phyloP scores from a whole-genome alignment of 129 eudicot species.

The Flaveria linearis region DNA sequence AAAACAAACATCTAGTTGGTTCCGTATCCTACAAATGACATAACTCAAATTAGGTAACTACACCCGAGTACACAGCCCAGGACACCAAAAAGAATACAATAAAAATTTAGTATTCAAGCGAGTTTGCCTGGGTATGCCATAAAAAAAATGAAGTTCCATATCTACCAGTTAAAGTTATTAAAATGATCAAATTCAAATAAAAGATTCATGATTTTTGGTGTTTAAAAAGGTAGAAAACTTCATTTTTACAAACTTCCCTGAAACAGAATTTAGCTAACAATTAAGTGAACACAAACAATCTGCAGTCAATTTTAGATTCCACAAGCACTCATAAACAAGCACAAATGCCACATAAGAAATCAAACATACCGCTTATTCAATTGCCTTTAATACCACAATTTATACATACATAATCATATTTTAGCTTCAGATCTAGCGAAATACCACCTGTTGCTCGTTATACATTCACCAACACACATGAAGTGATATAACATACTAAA shows the following conservation, averaged over 20 bases:
- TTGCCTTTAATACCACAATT: slow-evolving; percentile 5
- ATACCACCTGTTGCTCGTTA: neutral
- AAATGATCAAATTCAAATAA: neutral
- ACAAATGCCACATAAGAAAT: neutral
- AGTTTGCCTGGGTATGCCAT: neutral
- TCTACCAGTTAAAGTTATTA: neutral
- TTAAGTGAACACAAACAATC: slow-evolving; percentile 4
- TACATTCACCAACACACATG: slow-evolving; percentile 13
- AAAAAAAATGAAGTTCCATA: neutral
- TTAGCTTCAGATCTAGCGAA: slow-evolving; percentile 26
- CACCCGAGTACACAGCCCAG: too few relatives aligned
- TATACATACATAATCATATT: neutral
- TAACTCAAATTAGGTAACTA: too few relatives aligned
- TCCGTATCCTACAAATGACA: neutral
- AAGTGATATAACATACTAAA: neutral
- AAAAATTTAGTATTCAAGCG: neutral
- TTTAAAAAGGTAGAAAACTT: neutral
- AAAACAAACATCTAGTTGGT: neutral
- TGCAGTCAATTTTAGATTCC: slow-evolving; percentile 5
- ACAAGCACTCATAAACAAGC: slow-evolving; percentile 1
- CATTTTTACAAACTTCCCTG: neutral
- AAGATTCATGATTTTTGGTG: slow-evolving; percentile 7
- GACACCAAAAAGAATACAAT: neutral
- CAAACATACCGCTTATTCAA: neutral
- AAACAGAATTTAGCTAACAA: slow-evolving; percentile 12